Percentiles rank a stretch among this genome's conserved stretches.
phyloP scores from a whole-genome alignment of 805 yeast species.

The Helenozyma rhizophorensis region DNA sequence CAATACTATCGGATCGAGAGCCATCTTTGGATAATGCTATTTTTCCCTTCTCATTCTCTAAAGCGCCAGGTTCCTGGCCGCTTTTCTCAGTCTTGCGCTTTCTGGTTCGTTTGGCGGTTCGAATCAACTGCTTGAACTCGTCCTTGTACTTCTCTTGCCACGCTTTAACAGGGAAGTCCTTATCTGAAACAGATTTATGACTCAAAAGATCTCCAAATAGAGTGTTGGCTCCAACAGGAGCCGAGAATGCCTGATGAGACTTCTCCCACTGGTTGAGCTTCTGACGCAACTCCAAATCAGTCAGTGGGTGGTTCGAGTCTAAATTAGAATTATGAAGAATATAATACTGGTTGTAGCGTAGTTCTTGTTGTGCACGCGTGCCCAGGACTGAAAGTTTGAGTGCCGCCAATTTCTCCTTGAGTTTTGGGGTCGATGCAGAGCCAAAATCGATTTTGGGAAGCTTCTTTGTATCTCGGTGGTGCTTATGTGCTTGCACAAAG shows the following conservation, averaged over 20 bases:
- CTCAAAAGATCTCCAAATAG: slow-evolving; percentile 20
- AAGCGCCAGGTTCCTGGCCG: too few relatives aligned
- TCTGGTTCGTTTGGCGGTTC: slow-evolving; percentile 25
- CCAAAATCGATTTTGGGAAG: slow-evolving; percentile 64
- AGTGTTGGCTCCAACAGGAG: slow-evolving; percentile 9
- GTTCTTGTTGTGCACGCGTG: slow-evolving; percentile 55
- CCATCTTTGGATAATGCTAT: too few relatives aligned
- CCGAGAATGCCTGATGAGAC: slow-evolving; percentile 30
- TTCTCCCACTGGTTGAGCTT: slow-evolving; percentile 67
- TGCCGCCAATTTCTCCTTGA: slow-evolving; percentile 55
- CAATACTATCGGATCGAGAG: too few relatives aligned
- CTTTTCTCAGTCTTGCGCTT: neutral
- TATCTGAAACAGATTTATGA: slow-evolving; percentile 36
- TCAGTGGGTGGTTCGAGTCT: slow-evolving; percentile 64
- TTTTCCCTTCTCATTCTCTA: too few relatives aligned
- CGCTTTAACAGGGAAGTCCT: slow-evolving; percentile 40
- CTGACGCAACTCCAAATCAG: slow-evolving; percentile 50
- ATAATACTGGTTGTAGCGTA: slow-evolving; percentile 72
- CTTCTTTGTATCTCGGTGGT: slow-evolving; percentile 30
- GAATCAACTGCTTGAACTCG: slow-evolving; percentile 37
- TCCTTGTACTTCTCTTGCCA: slow-evolving; percentile 40
- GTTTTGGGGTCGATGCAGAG: slow-evolving; percentile 52
- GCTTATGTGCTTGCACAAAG: slow-evolving; percentile 25
- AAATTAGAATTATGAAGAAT: slow-evolving; percentile 76
- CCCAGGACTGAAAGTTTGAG: slow-evolving; percentile 61